These are phyloP conservation scores for Gossypium lobatum DNA, from an alignment of 441 rosid species.

Conservation along the genomic window DNA sequence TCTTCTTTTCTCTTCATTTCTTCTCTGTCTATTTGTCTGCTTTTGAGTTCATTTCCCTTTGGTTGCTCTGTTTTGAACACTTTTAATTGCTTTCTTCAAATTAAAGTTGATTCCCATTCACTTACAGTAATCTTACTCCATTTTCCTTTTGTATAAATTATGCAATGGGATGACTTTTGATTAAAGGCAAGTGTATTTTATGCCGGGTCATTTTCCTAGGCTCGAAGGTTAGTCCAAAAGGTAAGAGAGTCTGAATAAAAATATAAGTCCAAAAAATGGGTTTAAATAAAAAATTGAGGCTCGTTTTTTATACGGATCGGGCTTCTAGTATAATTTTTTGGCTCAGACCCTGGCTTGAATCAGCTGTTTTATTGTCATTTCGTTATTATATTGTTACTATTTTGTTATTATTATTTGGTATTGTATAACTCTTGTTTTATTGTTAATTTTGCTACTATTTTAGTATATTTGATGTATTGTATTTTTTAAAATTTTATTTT, in stretches of 20 bases:
- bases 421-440: too few relatives aligned
- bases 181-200: not conserved
- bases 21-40: not conserved
- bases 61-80: not conserved
- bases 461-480: too few relatives aligned
- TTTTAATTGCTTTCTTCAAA: not conserved
- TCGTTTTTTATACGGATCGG: accelerated
- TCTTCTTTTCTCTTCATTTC: not conserved
- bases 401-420: too few relatives aligned
- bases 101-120: not conserved
- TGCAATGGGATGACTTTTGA: not conserved
- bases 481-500: too few relatives aligned
- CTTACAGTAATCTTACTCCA: not conserved
- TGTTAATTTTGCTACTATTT: too few relatives aligned
- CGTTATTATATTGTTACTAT: too few relatives aligned
- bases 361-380: too few relatives aligned
- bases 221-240: too few relatives aligned
- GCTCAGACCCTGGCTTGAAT: accelerated
- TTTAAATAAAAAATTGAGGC: too few relatives aligned
- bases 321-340: too few relatives aligned
- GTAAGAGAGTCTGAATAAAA: accelerated
- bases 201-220: too few relatives aligned
- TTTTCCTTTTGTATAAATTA: not conserved
- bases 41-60: not conserved
- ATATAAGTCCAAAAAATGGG: accelerated